phyloP scores from a whole-genome alignment of 345 rosid species.

The Eucalyptus curtisii region DNA sequence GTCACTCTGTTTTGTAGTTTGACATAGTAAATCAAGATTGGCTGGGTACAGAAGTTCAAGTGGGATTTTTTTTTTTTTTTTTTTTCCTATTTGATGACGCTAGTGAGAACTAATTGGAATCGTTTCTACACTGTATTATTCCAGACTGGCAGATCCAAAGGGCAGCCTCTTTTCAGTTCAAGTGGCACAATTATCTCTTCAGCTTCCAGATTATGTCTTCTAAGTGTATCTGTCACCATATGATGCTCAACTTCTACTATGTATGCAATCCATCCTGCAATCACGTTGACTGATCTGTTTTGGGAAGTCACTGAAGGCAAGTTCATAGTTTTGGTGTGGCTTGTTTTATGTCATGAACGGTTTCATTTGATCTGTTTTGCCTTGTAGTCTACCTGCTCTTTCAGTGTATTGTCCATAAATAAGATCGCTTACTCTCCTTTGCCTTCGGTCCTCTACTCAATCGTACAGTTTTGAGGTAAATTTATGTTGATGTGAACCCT shows the following conservation, averaged over 20 bases:
- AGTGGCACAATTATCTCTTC: constrained; percentile 46
- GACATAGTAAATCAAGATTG: background rate
- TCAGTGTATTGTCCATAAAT: background rate
- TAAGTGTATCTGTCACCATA: background rate
- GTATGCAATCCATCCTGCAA: background rate
- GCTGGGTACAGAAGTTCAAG: background rate
- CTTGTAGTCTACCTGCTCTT: background rate
- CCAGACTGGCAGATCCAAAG: constrained; percentile 41
- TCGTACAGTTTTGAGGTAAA: background rate
- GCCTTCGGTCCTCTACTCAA: background rate
- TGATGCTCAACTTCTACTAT: background rate
- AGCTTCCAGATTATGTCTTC: constrained; percentile 59
- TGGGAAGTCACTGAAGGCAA: background rate
- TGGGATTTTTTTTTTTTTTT: background rate
- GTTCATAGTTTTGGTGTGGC: background rate
- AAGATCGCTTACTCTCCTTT: background rate
- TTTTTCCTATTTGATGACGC: background rate
- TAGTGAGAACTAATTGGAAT: background rate
- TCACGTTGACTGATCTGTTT: background rate
- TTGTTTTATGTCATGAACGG: background rate
- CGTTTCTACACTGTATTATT: background rate
- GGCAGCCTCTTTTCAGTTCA: constrained; percentile 52
- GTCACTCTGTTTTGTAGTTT: background rate
- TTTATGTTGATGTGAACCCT: background rate
- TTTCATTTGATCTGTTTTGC: background rate